phyloP scores from a whole-genome alignment of 177 flowering plant species.

The Vitis hybrid region DNA sequence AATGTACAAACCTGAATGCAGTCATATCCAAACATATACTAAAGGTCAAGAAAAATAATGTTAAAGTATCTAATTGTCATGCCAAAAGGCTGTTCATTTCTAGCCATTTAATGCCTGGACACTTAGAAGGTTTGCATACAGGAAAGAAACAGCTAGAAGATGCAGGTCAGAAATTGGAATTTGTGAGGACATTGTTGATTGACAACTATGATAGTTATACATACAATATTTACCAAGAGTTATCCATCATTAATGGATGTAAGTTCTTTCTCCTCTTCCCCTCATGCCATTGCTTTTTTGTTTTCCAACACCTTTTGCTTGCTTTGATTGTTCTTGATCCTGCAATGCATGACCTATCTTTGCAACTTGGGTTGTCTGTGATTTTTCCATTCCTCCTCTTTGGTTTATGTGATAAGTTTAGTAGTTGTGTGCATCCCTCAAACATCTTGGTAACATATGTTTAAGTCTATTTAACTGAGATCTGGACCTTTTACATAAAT shows the following conservation, averaged over 20 bases:
- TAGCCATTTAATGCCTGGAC: conserved; percentile 48
- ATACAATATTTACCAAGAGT: conserved; percentile 87
- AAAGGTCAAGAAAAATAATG: conserved; percentile 9
- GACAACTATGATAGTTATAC: conserved; percentile 99
- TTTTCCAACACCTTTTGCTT: no score
- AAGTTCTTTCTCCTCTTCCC: conserved; percentile 22
- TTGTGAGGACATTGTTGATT: conserved; percentile 85
- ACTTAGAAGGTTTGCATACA: conserved; percentile 41
- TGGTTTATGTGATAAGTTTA: no score
- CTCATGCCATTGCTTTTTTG: neutral
- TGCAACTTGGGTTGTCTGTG: no score
- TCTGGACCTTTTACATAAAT: no score
- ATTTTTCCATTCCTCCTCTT: no score
- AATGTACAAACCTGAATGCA: neutral
- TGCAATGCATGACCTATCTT: no score
- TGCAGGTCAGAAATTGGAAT: conserved; percentile 38
- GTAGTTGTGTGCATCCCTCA: no score
- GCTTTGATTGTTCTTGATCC: no score
- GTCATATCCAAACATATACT: conserved; percentile 4
- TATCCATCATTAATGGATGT: conserved; percentile 84
- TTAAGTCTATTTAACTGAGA: no score
- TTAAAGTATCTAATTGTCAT: conserved; percentile 8
- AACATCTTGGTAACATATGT: no score
- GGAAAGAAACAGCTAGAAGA: conserved; percentile 35
- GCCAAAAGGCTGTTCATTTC: conserved; percentile 32